Base-by-base conservation (phyloP, 495 filamentous ascomycete genomes). In the Hypoxylon cercidicola region DNA sequence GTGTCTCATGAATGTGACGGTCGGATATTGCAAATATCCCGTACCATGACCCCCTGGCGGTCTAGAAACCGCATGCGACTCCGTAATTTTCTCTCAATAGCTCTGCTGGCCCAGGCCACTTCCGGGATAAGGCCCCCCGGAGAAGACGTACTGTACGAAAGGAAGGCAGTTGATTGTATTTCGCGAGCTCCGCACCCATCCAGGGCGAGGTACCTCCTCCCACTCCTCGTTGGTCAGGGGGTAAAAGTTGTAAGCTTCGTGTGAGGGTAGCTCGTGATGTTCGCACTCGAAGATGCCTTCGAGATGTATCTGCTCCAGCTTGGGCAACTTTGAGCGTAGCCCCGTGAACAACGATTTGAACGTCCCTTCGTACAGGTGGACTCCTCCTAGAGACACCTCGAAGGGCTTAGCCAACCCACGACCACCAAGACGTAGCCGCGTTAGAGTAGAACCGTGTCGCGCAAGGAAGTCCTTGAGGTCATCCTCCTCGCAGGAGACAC, bases 271-370 rank as follows among this genome's bases (percentile, higher is more conserved):
- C 45, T 71, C 66, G 18, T 70, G 65, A 28, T 78, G 72, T 28
- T 78, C 78, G 25, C 75, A 78, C 44, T 79, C 76, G 23, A 78
- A 75, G 39, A 81, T 79, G 13, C 80, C 80, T 44, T 82, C 79
- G 51, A 82, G 64, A 32, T 81, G 78, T 35, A 82, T 66, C 8
- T 77, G 70, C 49, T 75, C 60, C 21, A 82, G 74, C 30, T 67
- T 62, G 2, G 72, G 68, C 45, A 81, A 60, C 45, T 69, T 74
- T 1, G 57, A 62, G n/a, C 71, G 72, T 9, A 82, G 73, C 6
- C 75, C 71, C 0, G 70, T 51, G 54, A 82, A 77, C 6, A 82
- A 59, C 7, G 73, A 75, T 18, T 73, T 68, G 55, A 79, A 81
- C 0, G 75, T 75, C 3, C 80, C 80, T 21, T 78, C 74, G 66